Conservation (phyloP, 805 yeast species). For the Candida michaelii region DNA sequence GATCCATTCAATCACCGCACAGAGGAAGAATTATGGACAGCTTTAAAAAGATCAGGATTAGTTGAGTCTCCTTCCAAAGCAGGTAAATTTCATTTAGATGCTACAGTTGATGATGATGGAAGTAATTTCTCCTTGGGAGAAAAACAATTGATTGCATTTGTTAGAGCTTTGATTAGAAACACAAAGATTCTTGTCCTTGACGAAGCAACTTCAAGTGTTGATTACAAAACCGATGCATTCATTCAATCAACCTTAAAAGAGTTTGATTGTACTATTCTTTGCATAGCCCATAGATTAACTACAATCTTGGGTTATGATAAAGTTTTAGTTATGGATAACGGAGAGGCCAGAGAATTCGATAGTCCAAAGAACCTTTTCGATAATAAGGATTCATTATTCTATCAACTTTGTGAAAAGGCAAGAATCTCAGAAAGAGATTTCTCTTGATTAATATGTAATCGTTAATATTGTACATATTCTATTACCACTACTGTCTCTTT, state of each 20-base stretch:
- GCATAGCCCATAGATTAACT: conserved; percentile 84
- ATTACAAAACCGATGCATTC: conserved; percentile 79
- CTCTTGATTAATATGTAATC: neutral
- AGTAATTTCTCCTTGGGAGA: conserved; percentile 76
- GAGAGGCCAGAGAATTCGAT: conserved; percentile 72
- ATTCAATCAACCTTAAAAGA: conserved; percentile 68
- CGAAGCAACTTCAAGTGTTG: conserved; percentile 81
- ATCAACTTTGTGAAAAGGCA: conserved; percentile 64
- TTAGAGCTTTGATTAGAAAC: conserved; percentile 76
- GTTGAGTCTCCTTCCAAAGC: conserved; percentile 27
- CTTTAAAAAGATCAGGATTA: conserved; percentile 55
- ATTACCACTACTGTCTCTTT: conserved; percentile 36
- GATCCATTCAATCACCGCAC: conserved; percentile 57
- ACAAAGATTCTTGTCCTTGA: conserved; percentile 78
- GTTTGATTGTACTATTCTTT: conserved; percentile 74
- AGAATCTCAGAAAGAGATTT: conserved; percentile 26
- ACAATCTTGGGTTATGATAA: conserved; percentile 73
- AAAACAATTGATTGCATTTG: conserved; percentile 74
- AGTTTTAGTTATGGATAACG: conserved; percentile 79
- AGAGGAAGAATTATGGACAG: conserved; percentile 57
- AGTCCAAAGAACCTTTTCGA: conserved; percentile 63
- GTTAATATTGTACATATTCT: neutral
- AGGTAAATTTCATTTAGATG: conserved; percentile 44
- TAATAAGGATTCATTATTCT: conserved; percentile 52
- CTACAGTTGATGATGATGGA: conserved; percentile 64